Evolutionary conservation across 352 stramenopile genomes (phyloP).

Genomic region (Phytopythium montanum): DNA sequence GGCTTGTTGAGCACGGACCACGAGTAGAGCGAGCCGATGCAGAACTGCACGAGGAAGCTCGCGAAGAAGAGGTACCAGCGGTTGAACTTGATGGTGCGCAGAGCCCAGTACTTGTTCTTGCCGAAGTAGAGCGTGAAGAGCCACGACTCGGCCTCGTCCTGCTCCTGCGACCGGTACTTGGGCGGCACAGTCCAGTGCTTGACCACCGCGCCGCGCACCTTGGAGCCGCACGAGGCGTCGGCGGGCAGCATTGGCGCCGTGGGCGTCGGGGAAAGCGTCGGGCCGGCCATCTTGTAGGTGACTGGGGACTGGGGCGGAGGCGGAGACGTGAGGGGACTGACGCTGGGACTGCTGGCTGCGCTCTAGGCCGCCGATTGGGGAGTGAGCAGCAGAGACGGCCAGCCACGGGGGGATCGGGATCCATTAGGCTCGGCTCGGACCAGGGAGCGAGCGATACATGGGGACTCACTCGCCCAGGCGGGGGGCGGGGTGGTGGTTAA

Average conservation of each 20-base stretch:
- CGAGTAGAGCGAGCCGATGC: constrained; percentile 64
- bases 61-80: constrained; percentile 67
- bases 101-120: constrained; percentile 49
- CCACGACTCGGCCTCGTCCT: constrained; percentile 62
- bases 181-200: constrained; percentile 52
- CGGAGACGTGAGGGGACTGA: neutral
- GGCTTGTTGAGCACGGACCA: constrained; percentile 75
- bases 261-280: constrained; percentile 14
- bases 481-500: neutral
- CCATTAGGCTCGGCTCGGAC: neutral
- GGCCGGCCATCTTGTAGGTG: constrained; percentile 18
- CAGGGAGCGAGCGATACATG: neutral
- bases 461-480: too few relatives aligned
- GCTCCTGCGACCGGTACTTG: constrained; percentile 41
- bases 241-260: constrained; percentile 5
- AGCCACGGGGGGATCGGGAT: neutral
- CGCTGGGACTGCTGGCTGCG: constrained; percentile 10
- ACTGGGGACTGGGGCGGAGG: neutral
- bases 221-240: constrained; percentile 25
- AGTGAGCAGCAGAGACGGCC: constrained; percentile 12
- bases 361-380: constrained; percentile 18
- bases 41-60: constrained; percentile 66
- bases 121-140: constrained; percentile 55
- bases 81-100: constrained; percentile 36
- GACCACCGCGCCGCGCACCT: constrained; percentile 20